phyloP scores from a whole-genome alignment of 2,329 filamentous ascomycete species.

The Cytospora schulzeri region DNA sequence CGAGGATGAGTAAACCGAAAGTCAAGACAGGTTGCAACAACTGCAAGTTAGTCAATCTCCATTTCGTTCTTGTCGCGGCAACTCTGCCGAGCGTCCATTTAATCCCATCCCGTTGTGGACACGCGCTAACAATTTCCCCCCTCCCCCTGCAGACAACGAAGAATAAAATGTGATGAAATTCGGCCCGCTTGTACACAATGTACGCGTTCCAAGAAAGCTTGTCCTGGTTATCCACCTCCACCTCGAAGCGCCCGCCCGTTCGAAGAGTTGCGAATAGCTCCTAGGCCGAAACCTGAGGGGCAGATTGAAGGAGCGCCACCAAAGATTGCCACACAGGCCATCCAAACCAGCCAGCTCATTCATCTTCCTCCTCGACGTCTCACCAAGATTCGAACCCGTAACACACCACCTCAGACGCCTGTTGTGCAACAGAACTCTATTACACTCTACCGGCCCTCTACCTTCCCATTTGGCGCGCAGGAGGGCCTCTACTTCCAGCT shows the following conservation, averaged over 20 bases:
- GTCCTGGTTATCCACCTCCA: slow-evolving; percentile 64
- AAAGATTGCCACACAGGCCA: slow-evolving; percentile 27
- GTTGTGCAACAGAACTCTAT: slow-evolving; percentile 31
- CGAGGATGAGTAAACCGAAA: slow-evolving; percentile 59
- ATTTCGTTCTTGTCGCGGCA: slow-evolving; percentile 4
- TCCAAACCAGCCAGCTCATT: slow-evolving; percentile 31
- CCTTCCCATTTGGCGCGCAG: slow-evolving; percentile 48
- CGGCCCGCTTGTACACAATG: slow-evolving; percentile 64
- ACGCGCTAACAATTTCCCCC: slow-evolving; percentile 25
- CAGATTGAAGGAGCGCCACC: slow-evolving; percentile 20
- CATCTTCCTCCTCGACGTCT: slow-evolving; percentile 30
- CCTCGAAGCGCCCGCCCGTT: slow-evolving; percentile 49
- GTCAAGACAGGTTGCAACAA: slow-evolving; percentile 68
- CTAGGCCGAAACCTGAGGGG: slow-evolving; percentile 39
- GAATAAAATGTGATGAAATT: slow-evolving; percentile 68
- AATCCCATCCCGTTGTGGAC: slow-evolving; percentile 20
- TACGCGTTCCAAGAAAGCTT: slow-evolving; percentile 58
- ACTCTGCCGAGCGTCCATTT: neutral
- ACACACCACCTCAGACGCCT: slow-evolving; percentile 41
- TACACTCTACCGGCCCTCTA: slow-evolving; percentile 47
- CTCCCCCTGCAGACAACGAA: slow-evolving; percentile 49
- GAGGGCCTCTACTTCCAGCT: slow-evolving; percentile 65
- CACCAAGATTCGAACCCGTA: slow-evolving; percentile 36
- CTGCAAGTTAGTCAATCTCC: slow-evolving; percentile 61
- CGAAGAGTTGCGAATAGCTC: slow-evolving; percentile 53